Conservation (phyloP, 495 filamentous ascomycete species). For the Penicillium taxi region DNA sequence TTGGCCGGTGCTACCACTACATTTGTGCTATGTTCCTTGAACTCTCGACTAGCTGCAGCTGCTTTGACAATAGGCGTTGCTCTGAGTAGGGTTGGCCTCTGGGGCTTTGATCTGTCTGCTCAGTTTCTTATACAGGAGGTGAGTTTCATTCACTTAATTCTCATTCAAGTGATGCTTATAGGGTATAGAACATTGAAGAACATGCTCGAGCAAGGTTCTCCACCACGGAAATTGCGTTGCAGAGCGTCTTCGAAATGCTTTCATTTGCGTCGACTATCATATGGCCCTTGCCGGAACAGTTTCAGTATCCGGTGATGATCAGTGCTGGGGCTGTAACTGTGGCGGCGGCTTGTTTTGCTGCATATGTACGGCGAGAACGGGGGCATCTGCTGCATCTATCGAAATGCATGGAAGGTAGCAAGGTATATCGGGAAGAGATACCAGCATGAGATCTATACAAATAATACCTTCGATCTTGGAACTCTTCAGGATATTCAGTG, state of each 20-base stretch:
- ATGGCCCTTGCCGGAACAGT: constrained; percentile 49
- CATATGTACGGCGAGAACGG: constrained; percentile 47
- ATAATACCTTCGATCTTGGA: background rate
- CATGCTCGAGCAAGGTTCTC: constrained; percentile 52
- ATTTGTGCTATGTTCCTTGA: constrained; percentile 30
- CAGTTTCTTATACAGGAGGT: constrained; percentile 63
- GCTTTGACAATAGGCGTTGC: constrained; percentile 45
- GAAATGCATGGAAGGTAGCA: constrained; percentile 23
- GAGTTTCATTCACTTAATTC: constrained; percentile 12
- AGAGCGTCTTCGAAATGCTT: constrained; percentile 59
- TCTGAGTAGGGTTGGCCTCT: constrained; percentile 55
- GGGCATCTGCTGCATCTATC: constrained; percentile 55
- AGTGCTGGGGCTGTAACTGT: constrained; percentile 43
- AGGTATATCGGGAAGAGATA: constrained; percentile 13
- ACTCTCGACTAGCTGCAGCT: constrained; percentile 28
- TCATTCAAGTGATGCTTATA: background rate
- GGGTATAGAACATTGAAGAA: constrained; percentile 40
- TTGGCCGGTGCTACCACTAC: constrained; percentile 34
- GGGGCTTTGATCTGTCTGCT: constrained; percentile 59
- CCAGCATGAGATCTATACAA: constrained; percentile 2
- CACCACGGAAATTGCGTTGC: constrained; percentile 49
- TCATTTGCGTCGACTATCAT: constrained; percentile 55
- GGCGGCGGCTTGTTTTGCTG: constrained; percentile 46
- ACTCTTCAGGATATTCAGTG: too few relatives aligned
- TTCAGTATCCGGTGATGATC: constrained; percentile 53